Evolutionary conservation across 306 rosid species (phyloP).

Genomic region (Quercus engelmannii): DNA sequence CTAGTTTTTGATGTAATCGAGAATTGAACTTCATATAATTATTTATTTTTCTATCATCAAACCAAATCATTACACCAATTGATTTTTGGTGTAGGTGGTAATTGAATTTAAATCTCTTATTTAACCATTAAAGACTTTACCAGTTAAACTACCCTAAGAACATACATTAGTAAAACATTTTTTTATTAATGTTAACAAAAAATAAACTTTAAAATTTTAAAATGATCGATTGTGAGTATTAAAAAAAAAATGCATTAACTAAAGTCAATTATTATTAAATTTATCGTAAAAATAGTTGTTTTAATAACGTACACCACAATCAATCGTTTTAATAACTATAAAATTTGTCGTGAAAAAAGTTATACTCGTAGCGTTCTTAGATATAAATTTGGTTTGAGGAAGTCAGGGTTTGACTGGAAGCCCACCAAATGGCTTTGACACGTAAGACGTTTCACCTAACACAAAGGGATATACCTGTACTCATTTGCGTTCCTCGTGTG

Average conservation of each 20-base stretch:
- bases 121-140: fast-evolving
- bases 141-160: fast-evolving
- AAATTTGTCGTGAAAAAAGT: too few species aligned
- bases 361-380: too few species aligned
- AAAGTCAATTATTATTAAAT: too few species aligned
- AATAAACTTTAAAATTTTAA: too few species aligned
- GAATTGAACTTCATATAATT: too few species aligned
- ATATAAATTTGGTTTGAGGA: background rate
- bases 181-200: too few species aligned
- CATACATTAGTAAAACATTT: too few species aligned
- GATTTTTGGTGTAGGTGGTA: fast-evolving
- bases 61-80: fast-evolving
- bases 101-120: fast-evolving
- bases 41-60: too few species aligned
- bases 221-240: fast-evolving
- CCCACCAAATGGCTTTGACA: constrained; percentile 1
- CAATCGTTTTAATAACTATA: too few species aligned
- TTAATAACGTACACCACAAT: too few species aligned
- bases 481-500: background rate
- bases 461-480: background rate
- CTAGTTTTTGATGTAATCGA: fast-evolving
- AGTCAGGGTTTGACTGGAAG: constrained; percentile 2
- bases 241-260: too few species aligned
- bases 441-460: constrained; percentile 26
- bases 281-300: too few species aligned